These are phyloP conservation scores for Elsinoe arachidis DNA, from an alignment of 2,329 filamentous ascomycete genomes.

Conservation along the genomic window DNA sequence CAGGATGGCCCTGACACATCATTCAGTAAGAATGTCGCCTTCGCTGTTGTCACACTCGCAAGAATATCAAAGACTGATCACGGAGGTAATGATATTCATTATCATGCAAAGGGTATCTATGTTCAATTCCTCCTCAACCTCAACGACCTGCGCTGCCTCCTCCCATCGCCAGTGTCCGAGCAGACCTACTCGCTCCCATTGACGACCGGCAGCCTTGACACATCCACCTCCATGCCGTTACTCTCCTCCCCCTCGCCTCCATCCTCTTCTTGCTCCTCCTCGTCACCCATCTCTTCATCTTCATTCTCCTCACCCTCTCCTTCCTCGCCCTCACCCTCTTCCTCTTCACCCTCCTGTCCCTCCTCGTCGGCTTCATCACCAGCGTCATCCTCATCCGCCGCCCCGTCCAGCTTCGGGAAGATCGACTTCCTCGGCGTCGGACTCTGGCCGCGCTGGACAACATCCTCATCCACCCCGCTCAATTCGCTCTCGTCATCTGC, in stretches of 20 bases:
- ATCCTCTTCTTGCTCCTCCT: slow-evolving; percentile 15
- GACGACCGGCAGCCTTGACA: background rate
- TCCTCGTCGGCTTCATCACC: slow-evolving; percentile 10
- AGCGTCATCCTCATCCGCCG: slow-evolving; percentile 13
- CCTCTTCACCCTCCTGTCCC: slow-evolving; percentile 16
- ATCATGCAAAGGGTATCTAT: slow-evolving; percentile 4
- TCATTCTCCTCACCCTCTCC: slow-evolving; percentile 16
- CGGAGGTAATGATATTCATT: too few species aligned
- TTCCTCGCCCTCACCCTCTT: slow-evolving; percentile 14
- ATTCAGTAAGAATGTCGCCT: too few species aligned
- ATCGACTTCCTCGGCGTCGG: background rate
- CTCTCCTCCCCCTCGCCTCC: background rate
- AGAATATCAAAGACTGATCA: too few species aligned
- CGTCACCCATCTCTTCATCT: slow-evolving; percentile 21
- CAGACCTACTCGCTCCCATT: background rate
- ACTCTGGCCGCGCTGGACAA: slow-evolving; percentile 18
- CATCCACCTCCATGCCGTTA: slow-evolving; percentile 7
- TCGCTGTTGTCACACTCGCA: too few species aligned
- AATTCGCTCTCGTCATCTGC: slow-evolving; percentile 49
- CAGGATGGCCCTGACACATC: too few species aligned
- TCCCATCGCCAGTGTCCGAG: background rate
- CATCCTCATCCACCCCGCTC: slow-evolving; percentile 41
- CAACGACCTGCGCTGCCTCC: background rate
- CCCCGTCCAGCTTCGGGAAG: slow-evolving; percentile 11
- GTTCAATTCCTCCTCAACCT: background rate